These are phyloP conservation scores for Epichloe hybrida DNA, from an alignment of 2,329 filamentous ascomycete genomes.

Conservation along the genomic window DNA sequence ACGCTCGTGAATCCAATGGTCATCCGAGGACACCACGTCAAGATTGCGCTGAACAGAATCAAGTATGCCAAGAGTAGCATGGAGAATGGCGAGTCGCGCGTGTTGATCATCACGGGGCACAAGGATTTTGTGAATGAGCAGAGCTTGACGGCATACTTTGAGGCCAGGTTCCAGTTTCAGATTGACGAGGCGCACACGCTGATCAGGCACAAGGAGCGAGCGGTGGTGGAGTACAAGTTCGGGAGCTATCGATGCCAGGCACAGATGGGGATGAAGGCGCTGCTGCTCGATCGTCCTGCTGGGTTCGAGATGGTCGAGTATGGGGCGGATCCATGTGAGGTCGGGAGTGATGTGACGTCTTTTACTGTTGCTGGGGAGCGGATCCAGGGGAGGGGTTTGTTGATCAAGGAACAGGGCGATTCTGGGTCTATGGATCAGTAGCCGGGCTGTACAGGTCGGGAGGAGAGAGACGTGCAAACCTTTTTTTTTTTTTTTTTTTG, in stretches of 20 bases:
- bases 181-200: constrained; percentile 28
- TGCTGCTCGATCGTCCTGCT: constrained; percentile 21
- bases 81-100: constrained; percentile 26
- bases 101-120: constrained; percentile 36
- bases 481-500: background rate
- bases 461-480: too few species aligned
- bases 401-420: background rate
- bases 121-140: constrained; percentile 28
- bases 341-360: constrained; percentile 18
- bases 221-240: constrained; percentile 36
- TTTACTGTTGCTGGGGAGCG: constrained; percentile 20
- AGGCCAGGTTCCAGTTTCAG: constrained; percentile 30
- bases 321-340: constrained; percentile 25
- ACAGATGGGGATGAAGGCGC: constrained; percentile 30
- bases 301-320: constrained; percentile 26
- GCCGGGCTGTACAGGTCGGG: background rate
- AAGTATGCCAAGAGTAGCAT: constrained; percentile 21
- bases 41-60: constrained; percentile 35
- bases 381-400: constrained; percentile 18
- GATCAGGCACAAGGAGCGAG: constrained; percentile 12
- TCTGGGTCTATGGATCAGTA: too few species aligned
- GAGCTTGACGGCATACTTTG: constrained; percentile 28
- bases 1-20: constrained; percentile 18
- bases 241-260: constrained; percentile 42
- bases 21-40: constrained; percentile 23